Evolutionary conservation across 768 basidiomycete species (phyloP), one percentile per base, ranked within the genome.

Genomic region (Xanthoconium purpureum): DNA sequence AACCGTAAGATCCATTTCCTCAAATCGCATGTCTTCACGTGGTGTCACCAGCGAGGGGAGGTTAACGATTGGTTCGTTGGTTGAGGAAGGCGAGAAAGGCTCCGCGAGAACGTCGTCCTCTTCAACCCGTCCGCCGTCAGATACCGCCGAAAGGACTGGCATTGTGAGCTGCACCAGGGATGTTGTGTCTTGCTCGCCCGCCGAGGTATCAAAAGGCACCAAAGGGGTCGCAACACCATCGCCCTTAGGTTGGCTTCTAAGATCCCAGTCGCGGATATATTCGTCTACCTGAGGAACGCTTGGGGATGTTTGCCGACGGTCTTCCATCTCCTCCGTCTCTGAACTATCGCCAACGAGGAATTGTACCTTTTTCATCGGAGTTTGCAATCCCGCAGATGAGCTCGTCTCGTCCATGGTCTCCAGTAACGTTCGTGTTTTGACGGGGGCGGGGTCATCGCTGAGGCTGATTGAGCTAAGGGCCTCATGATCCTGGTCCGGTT

Each of bases 11-110:
- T 10, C 39, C 17, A 32, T 29, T 28, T 52, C 50, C 13, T 46
- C 29, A 13, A 24, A 12, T 39, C 2, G 40, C 2, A 44, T 6
- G 1, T 47, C 44, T 20, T 54, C 53, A 6, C 53, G 53, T 30
- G 11, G 39, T 6, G 24, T 10, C n/a, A 50, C n/a, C n/a, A 46
- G 8, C 8, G 50, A 54, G 6, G 63, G 63, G 44, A 64, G 60
- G n/a, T 64, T 59, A 14, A 64, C 49, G 17, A 55, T 43, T 20
- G 49, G 60, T 8, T 33, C 12, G 35, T 1, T 28, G 10, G 28
- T 14, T 3, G 30, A 46, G 3, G 39, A 48, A 33, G 48, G 46
- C 8, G 46, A 45, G 11, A 28, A 40, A 6, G 3, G 5, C 40
- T 48, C 47, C 3, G 6, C 28, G 37, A 47, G 14, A 12, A 17